Evolutionary conservation across 768 basidiomycete genomes (phyloP).

Genomic region (Mycena olivaceomarginata): DNA sequence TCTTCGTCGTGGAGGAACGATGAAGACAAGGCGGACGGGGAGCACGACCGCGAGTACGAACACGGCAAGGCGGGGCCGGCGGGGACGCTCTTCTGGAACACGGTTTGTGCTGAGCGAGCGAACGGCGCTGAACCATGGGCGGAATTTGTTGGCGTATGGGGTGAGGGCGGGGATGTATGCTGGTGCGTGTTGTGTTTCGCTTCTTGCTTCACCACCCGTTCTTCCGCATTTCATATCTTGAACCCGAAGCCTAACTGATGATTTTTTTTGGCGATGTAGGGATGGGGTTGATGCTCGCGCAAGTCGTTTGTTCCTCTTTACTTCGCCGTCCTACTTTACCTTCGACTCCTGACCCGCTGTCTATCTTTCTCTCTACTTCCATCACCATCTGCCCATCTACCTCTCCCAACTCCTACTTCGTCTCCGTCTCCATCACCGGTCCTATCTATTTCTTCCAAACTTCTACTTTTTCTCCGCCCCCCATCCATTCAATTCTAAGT

Average conservation of each 20-base stretch:
- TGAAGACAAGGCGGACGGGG: background rate
- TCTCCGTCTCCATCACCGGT: background rate
- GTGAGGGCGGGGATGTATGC: slow-evolving; percentile 75
- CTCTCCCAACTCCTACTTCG: background rate
- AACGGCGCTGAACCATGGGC: slow-evolving; percentile 68
- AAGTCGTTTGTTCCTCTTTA: slow-evolving; percentile 35
- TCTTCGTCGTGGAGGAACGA: too few species aligned
- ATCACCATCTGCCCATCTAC: background rate
- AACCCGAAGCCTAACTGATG: background rate
- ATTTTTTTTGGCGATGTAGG: slow-evolving; percentile 44
- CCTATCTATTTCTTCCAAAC: too few species aligned
- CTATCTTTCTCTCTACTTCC: background rate
- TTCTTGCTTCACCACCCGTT: slow-evolving; percentile 1
- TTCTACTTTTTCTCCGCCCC: too few species aligned
- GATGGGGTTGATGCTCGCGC: slow-evolving; percentile 68
- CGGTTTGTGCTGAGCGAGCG: slow-evolving; percentile 69
- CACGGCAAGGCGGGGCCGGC: slow-evolving; percentile 54
- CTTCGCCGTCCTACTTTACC: background rate
- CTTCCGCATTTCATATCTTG: too few species aligned
- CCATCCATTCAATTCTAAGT: too few species aligned
- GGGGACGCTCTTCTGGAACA: slow-evolving; percentile 61
- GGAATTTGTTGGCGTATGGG: slow-evolving; percentile 77
- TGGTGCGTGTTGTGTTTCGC: slow-evolving; percentile 49
- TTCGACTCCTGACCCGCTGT: background rate
- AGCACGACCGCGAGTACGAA: slow-evolving; percentile 7